phyloP scores from a whole-genome alignment of 352 stramenopile genomes.

The Elongisporangium senticosum region DNA sequence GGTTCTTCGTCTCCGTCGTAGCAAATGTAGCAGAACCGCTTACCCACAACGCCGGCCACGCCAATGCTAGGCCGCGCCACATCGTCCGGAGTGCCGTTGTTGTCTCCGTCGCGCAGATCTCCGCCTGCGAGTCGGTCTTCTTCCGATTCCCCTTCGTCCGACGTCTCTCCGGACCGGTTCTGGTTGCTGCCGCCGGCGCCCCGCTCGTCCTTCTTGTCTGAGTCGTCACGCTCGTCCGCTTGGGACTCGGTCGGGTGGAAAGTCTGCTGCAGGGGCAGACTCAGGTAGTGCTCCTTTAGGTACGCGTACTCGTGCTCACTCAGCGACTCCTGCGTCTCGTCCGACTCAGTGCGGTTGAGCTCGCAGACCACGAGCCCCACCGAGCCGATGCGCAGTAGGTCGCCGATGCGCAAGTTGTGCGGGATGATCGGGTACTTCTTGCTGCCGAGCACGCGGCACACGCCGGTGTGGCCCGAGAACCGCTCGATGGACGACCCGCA shows the following conservation, averaged over 20 bases:
- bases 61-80: slow-evolving; percentile 26
- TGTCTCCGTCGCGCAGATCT: slow-evolving; percentile 9
- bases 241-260: slow-evolving; percentile 56
- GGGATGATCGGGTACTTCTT: slow-evolving; percentile 81
- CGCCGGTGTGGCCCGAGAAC: slow-evolving; percentile 89
- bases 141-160: slow-evolving; percentile 74
- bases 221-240: slow-evolving; percentile 20
- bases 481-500: slow-evolving; percentile 84
- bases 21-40: slow-evolving; percentile 91
- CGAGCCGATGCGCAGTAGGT: slow-evolving; percentile 86
- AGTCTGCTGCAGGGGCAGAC: slow-evolving; percentile 73
- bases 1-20: slow-evolving; percentile 88
- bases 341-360: slow-evolving; percentile 65
- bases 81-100: slow-evolving; percentile 8
- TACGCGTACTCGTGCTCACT: slow-evolving; percentile 82
- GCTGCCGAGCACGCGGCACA: slow-evolving; percentile 86
- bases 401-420: slow-evolving; percentile 69
- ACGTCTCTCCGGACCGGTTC: slow-evolving; percentile 45
- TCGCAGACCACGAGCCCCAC: slow-evolving; percentile 91
- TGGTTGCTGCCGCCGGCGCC: slow-evolving; percentile 22
- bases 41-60: slow-evolving; percentile 35
- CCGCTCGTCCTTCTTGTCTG: slow-evolving; percentile 26
- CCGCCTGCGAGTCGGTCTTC: slow-evolving; percentile 43
- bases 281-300: slow-evolving; percentile 86
- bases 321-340: slow-evolving; percentile 71